A percentile compares a stretch with the other conserved stretches of the same genome.
These are phyloP conservation scores for Thielaviopsis punctulata DNA, from an alignment of 2,329 filamentous ascomycete genomes.

Conservation along the genomic window DNA sequence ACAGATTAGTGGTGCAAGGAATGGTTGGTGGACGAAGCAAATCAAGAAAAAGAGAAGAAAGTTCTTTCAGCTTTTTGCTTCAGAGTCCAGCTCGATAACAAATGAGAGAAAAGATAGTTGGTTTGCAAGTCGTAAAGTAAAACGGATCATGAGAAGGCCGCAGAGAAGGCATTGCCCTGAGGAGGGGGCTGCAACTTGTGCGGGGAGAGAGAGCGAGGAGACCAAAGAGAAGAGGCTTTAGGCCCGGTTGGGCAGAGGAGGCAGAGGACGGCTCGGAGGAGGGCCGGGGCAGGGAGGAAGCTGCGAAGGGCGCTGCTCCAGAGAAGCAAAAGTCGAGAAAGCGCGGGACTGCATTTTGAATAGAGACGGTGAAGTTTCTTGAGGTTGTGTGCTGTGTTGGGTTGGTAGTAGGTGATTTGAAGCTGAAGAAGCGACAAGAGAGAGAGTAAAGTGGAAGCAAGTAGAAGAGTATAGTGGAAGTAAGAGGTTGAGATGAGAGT, in stretches of 20 bases:
- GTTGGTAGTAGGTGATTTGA: constrained; percentile 11
- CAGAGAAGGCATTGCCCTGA: constrained; percentile 24
- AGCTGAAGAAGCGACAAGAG: constrained; percentile 3
- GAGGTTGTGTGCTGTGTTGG: constrained; percentile 15
- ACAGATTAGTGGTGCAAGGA: not conserved
- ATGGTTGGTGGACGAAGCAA: not conserved
- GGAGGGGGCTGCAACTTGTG: no score
- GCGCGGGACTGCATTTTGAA: constrained; percentile 9
- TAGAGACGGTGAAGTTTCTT: constrained; percentile 9
- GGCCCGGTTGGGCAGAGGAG: constrained; percentile 44
- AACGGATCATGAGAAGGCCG: constrained; percentile 32
- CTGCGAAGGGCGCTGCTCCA: constrained; percentile 42
- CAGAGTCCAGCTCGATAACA: not conserved
- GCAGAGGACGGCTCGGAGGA: constrained; percentile 45
- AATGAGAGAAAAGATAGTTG: not conserved
- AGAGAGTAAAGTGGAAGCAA: not conserved
- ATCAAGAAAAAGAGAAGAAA: not conserved
- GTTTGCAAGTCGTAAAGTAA: not conserved
- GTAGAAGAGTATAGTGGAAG: not conserved
- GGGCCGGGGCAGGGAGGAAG: constrained; percentile 51
- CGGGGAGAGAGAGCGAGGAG: not conserved
- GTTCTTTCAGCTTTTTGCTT: not conserved
- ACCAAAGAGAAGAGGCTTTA: constrained; percentile 19
- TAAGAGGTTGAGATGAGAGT: not conserved
- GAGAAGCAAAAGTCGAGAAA: constrained; percentile 12